Evolutionary conservation across 306 rosid species (phyloP).

Genomic region (Pachyrhizus erosus): DNA sequence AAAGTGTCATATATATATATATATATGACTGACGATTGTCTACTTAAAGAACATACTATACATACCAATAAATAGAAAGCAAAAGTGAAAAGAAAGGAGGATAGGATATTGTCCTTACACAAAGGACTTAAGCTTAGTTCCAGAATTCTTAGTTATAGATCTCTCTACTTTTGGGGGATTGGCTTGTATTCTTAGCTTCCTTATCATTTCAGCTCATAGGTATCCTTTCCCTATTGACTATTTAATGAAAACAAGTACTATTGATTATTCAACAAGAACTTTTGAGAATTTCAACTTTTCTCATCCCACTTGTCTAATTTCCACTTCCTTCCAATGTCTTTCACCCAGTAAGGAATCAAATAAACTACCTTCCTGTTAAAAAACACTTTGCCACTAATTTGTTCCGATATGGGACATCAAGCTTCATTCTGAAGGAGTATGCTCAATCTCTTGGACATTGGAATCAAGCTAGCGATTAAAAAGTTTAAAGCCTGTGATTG

Average conservation of each 20-base stretch:
- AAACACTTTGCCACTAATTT: not conserved
- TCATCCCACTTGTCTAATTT: not conserved
- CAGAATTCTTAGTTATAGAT: not conserved
- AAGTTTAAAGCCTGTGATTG: not conserved
- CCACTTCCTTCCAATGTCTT: not conserved
- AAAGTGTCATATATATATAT: not conserved
- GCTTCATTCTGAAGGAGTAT: not conserved
- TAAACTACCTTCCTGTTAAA: not conserved
- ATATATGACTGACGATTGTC: not conserved
- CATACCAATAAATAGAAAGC: slow-evolving; percentile 2
- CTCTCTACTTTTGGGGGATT: not conserved
- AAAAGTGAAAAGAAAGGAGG: slow-evolving; percentile 4
- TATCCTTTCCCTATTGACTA: not conserved
- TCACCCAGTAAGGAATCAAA: not conserved
- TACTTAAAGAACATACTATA: not conserved
- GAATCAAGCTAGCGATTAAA: not conserved
- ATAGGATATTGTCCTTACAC: not conserved
- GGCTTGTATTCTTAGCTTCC: slow-evolving; percentile 25
- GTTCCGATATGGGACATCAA: not conserved
- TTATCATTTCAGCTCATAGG: not conserved
- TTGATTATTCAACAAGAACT: not conserved
- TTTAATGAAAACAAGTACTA: not conserved
- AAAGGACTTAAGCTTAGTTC: not conserved
- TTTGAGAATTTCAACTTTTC: not conserved
- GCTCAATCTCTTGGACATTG: not conserved